Conservation (phyloP, 768 basidiomycete species). For the Leccinum disarticulatum region DNA sequence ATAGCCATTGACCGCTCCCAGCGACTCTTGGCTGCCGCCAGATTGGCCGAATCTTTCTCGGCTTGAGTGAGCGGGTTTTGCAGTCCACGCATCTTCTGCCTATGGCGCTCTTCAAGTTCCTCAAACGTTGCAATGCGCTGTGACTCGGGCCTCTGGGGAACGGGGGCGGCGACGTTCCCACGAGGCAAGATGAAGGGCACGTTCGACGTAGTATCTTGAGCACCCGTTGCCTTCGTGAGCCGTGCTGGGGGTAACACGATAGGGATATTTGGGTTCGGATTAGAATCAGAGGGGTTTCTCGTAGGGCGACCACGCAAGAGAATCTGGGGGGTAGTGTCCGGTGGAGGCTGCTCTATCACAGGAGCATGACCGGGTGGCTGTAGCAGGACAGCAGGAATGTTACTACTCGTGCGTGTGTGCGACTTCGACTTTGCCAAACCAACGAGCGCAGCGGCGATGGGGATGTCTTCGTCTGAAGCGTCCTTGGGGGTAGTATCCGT, state of each 20-base stretch:
- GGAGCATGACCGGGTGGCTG: constrained; percentile 34
- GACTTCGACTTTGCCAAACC: constrained; percentile 13
- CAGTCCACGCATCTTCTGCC: constrained; percentile 77
- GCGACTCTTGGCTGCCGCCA: constrained; percentile 71
- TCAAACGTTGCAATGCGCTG: constrained; percentile 77
- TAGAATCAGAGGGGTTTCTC: constrained; percentile 19
- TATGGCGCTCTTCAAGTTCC: constrained; percentile 82
- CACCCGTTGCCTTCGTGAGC: constrained; percentile 36
- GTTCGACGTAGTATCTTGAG: constrained; percentile 36
- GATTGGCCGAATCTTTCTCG: constrained; percentile 71
- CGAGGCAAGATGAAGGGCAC: constrained; percentile 47
- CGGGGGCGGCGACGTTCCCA: constrained; percentile 36
- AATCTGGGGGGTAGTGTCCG: constrained; percentile 23
- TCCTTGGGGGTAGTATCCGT: constrained; percentile 34
- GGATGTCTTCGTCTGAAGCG: constrained; percentile 35
- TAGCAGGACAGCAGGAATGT: constrained; percentile 29
- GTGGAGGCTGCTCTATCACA: constrained; percentile 22
- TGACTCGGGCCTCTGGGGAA: constrained; percentile 49
- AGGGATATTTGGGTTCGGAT: constrained; percentile 28
- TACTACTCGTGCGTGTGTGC: constrained; percentile 18
- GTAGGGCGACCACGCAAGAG: constrained; percentile 21
- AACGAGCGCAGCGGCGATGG: constrained; percentile 28
- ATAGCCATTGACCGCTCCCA: constrained; percentile 78
- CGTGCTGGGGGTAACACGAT: constrained; percentile 32
- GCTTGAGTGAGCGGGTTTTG: constrained; percentile 84